Base-by-base conservation (phyloP, 2,329 filamentous ascomycete genomes). In the Neonectria coccinea region DNA sequence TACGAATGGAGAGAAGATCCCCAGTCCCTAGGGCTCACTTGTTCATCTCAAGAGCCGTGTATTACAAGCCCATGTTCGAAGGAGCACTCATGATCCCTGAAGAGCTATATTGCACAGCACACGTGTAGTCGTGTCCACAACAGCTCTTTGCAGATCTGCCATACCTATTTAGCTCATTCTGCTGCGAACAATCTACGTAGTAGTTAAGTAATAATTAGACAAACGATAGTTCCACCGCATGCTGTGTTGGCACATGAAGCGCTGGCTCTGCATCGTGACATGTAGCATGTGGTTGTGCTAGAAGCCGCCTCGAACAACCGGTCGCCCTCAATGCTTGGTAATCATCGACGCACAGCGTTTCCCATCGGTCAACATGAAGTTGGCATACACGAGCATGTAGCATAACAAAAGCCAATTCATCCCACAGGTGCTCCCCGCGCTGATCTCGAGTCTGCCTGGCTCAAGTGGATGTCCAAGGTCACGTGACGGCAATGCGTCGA, bases 401-500 rank as follows among this genome's bases (percentile, higher is more conserved):
- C 20, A 29, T 45, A 29, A 33, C 52, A 39, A 41, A 56, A 20
- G 18, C 10, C 39, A 53, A 57, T 57, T 57, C 45, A 27, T 47
- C 47, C 14, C 41, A 14, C 27, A 33, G 16, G 20, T 39, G 20
- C 44, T 56, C 39, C 44, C 53, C 18, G 16, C 31, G 39, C 55
- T 18, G 39, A 31, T 31, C 39, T 53, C n/a, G 36, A 53, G 48
- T 33, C 25, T 18, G 31, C 8, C 20, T 11, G 33, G 18, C 47
- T 22, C 14, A 25, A 18, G 36, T 47, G 2, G 57, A 14, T 16
- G 18, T 20, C 10, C 4, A 11, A 1, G 16, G 52, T 70, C 71
- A 73, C 71, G 58, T 67, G 62, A 73, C 44, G 16, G 33, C 25
- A 27, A 10, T 44, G 8, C 52, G 44, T 39, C 6, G 18, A 14